Evolutionary conservation across 495 filamentous ascomycete genomes (phyloP), one percentile per base, ranked within the genome.

Genomic region (Neurospora hispaniola): DNA sequence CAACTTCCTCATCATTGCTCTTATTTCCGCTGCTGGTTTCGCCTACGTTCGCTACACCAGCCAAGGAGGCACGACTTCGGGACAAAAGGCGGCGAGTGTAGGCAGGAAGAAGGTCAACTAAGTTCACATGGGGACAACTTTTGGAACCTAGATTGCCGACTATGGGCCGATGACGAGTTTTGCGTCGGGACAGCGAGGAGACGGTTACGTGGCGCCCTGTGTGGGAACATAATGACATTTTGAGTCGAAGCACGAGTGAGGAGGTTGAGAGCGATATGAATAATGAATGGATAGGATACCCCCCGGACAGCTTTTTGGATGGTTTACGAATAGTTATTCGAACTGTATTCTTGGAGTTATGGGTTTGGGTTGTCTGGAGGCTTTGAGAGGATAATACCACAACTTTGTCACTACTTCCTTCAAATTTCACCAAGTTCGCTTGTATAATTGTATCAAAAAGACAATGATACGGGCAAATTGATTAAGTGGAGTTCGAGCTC

Each of bases 1-100:
- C 70, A 81, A 81, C 70, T 74, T 78, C n/a, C 76, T 79, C 72
- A 74, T 81, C 23, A 69, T 81, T 43, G 79, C 74, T 35, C n/a
- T 81, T 35, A 68, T 81, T 42, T 74, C 70, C 42, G 78, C 78
- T 11, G 80, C 70, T 3, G 74, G 41, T 14, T 81, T 74, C 11
- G 78, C 69, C 6, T 80, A 79, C 71, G n/a, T 77, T 38, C 75
- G 73, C 35, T 79, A 76, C 69, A 75, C 74, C 66, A 35, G 8
- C 43, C 78, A 79, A 73, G 75, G 74, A 20, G 78, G 4, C 35
- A 38, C 77, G 76, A 48, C 71, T 69, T 72, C 54, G 44, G 73
- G 71, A 70, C 46, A 69, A 39, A 40, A 70, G 70, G 54, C 74
- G 40, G 72, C 54, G 69, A 68, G 39, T 8, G 69, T 39, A 10